Conservation (phyloP, 2,329 filamentous ascomycete genomes). For the Xylariales sp. region DNA sequence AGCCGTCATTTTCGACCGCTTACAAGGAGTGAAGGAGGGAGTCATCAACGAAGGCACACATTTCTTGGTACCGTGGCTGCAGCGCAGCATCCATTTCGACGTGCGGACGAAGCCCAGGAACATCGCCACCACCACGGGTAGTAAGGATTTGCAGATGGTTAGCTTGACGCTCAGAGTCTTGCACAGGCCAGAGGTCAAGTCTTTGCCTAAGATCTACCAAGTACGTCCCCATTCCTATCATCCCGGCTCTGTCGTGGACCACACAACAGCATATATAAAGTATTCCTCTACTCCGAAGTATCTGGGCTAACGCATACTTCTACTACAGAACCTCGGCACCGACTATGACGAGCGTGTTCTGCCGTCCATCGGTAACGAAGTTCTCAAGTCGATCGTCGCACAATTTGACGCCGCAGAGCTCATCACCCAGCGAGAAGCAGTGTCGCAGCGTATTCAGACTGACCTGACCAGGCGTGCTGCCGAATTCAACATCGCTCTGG, state of each 20-base stretch:
- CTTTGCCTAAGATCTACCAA: slow-evolving; percentile 98
- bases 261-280: not conserved
- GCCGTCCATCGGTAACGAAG: slow-evolving; percentile 98
- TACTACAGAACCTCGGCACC: slow-evolving; percentile 84
- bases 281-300: not conserved
- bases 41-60: slow-evolving; percentile 97
- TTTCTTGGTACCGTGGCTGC: slow-evolving; percentile 95
- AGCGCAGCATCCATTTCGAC: slow-evolving; percentile 94
- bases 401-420: slow-evolving; percentile 99
- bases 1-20: slow-evolving; percentile 96
- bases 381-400: slow-evolving; percentile 97
- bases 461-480: slow-evolving; percentile 92
- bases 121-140: slow-evolving; percentile 96
- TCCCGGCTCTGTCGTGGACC: slow-evolving; percentile 11
- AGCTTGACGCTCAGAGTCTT: slow-evolving; percentile 96
- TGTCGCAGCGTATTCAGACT: slow-evolving; percentile 90
- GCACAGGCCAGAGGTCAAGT: slow-evolving; percentile 92
- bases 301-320: slow-evolving; percentile 16
- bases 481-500: slow-evolving; percentile 99
- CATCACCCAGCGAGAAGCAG: slow-evolving; percentile 98
- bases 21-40: slow-evolving; percentile 90
- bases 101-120: slow-evolving; percentile 97
- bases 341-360: slow-evolving; percentile 99
- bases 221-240: slow-evolving; percentile 60
- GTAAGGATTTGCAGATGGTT: slow-evolving; percentile 99